Percentiles rank a stretch among this genome's conserved stretches.
Evolutionary conservation across 805 yeast genomes (phyloP).

Genomic region (Sungouiella blattae): DNA sequence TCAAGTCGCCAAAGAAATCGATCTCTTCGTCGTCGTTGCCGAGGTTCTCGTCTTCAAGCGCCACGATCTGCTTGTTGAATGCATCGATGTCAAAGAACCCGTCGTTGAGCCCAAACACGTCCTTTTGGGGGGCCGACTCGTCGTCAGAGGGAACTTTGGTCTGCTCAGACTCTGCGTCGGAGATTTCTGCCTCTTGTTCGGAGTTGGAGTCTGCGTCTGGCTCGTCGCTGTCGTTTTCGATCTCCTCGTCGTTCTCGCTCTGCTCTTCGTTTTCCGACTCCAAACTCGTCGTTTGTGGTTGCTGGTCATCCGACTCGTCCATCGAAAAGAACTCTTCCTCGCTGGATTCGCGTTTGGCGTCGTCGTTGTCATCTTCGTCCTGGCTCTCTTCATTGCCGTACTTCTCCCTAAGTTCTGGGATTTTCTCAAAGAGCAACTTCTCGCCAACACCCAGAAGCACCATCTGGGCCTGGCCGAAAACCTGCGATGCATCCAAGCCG

Average conservation of each 20-base stretch:
- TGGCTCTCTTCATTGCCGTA: conserved; percentile 15
- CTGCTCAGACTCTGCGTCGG: conserved; percentile 17
- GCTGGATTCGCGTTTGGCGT: conserved; percentile 9
- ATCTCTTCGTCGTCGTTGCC: conserved; percentile 37
- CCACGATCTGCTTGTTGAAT: conserved; percentile 72
- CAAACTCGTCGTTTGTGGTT: conserved; percentile 1
- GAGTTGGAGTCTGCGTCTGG: conserved; percentile 11
- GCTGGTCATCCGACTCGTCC: conserved; percentile 20
- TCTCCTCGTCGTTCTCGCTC: conserved; percentile 2
- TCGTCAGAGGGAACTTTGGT: conserved; percentile 10
- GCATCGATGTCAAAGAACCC: conserved; percentile 82
- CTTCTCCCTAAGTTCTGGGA: conserved; percentile 47
- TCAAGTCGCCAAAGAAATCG: conserved; percentile 36
- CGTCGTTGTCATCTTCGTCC: conserved; percentile 13
- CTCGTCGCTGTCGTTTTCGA: conserved; percentile 11
- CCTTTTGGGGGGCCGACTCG: conserved; percentile 28
- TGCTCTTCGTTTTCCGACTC: conserved; percentile 18
- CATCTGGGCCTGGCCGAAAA: conserved; percentile 89
- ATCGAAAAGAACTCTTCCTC: conserved; percentile 10
- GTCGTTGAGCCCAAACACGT: conserved; percentile 70
- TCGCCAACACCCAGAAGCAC: conserved; percentile 77
- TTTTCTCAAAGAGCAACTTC: conserved; percentile 50
- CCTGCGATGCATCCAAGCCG: conserved; percentile 86
- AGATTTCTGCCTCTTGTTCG: conserved; percentile 15
- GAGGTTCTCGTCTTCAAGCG: conserved; percentile 51